Conservation (phyloP, 208 protist genomes). For the Wallacemonas collosoma region DNA sequence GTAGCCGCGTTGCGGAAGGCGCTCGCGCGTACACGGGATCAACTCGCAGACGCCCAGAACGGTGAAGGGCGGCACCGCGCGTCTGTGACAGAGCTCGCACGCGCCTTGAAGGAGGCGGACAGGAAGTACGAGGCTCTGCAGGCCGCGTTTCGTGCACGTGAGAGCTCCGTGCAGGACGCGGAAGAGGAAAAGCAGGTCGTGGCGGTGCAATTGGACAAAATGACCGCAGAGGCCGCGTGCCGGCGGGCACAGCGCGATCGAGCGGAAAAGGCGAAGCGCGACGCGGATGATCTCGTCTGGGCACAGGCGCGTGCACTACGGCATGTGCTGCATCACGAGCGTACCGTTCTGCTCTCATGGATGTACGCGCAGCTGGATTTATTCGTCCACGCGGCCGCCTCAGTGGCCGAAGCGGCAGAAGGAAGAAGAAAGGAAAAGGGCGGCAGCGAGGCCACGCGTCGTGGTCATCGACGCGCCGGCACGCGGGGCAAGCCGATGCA, state of each 20-base stretch:
- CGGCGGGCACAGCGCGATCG: conserved; percentile 6
- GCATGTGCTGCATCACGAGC: conserved; percentile 14
- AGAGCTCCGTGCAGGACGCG: conserved; percentile 10
- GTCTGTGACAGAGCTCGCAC: neutral
- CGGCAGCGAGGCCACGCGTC: neutral
- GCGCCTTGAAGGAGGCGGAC: conserved; percentile 7
- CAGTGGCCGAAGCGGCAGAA: neutral
- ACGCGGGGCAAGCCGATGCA: neutral
- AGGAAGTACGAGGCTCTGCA: neutral
- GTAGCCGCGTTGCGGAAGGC: neutral
- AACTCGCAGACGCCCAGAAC: neutral
- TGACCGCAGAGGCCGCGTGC: conserved; percentile 6
- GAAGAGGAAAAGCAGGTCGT: too few relatives aligned
- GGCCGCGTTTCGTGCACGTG: neutral
- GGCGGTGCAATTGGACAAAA: neutral
- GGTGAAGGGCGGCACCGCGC: neutral
- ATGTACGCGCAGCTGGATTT: conserved; percentile 18
- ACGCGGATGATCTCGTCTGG: conserved; percentile 4
- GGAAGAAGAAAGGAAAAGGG: neutral
- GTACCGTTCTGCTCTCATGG: neutral
- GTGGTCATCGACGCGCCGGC: neutral
- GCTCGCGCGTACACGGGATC: neutral
- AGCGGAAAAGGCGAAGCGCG: conserved; percentile 2
- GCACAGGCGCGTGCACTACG: conserved; percentile 4
- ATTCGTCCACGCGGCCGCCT: neutral